Evolutionary conservation across 2,329 filamentous ascomycete species (phyloP), one percentile per base, ranked within the genome.

Genomic region (Xylaria sp.): DNA sequence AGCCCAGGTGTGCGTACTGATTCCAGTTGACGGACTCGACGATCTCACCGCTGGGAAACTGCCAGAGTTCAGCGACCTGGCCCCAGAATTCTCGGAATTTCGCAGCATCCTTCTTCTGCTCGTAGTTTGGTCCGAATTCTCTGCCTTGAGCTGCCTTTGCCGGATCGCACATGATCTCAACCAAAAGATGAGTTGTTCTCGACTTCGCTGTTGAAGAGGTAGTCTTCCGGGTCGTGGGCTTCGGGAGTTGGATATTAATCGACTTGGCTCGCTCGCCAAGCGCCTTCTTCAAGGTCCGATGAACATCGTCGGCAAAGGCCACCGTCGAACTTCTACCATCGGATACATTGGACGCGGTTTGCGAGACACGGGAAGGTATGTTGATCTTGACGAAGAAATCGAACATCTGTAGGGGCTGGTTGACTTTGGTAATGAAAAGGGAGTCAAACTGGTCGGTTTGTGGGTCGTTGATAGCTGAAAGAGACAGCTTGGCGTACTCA

Each of bases 21-120:
- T 80, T 80, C 94, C 94, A 99, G 18, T 96, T 87, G 35, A 97
- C 79, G 69, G 90, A 96, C 74, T 99, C 95, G 7, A 92, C 81
- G 65, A 99, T 97, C 67, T 88, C 93, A 19, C 94, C 94, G 69
- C 97, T 92, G 68, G 92, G 95, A 79, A 99, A 99, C 18, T 94
- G 89, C 65, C 94, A 85, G 51, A 99, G 80, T 73, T 99, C 94
- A 1, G 94, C 85, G 72, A 94, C 96, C 8, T 93, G 88, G 5
- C 93, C 94, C 94, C 95, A 99, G 72, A 99, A 97, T 39, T 87
- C 84, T 42, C 91, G 89, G 73, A 97, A 99, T 37, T 81, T 82
- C 8, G 86, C 85, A 23, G 92, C 89, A 64, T 91, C 90, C 64
- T 89, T 86, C 73, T 93, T 92, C 62, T 94, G 84, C 70, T 97